A percentile compares a stretch with the other conserved stretches of the same genome.
Conservation (phyloP, 768 basidiomycete genomes). For the Boletellus ananiceps region DNA sequence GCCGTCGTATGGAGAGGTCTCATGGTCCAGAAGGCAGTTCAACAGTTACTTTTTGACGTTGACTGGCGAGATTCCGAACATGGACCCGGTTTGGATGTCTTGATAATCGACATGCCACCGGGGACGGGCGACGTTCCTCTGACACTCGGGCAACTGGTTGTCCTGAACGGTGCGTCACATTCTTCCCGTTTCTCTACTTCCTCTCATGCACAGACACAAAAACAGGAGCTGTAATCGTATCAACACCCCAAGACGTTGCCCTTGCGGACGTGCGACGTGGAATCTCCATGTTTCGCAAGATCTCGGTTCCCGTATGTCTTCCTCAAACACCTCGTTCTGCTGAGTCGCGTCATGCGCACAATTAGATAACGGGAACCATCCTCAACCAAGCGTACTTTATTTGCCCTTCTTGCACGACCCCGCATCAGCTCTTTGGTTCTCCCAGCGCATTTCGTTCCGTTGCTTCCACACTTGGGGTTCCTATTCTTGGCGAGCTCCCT, state of each 20-base stretch:
- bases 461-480: slow-evolving; percentile 51
- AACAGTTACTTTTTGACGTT: slow-evolving; percentile 93
- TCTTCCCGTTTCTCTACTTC: neutral
- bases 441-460: slow-evolving; percentile 58
- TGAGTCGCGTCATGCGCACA: neutral
- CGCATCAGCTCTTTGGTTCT: slow-evolving; percentile 68
- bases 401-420: slow-evolving; percentile 65
- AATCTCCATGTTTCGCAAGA: slow-evolving; percentile 86
- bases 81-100: slow-evolving; percentile 62
- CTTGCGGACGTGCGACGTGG: slow-evolving; percentile 90
- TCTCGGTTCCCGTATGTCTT: slow-evolving; percentile 72
- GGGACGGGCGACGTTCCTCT: slow-evolving; percentile 96
- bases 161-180: slow-evolving; percentile 65
- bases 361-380: slow-evolving; percentile 78
- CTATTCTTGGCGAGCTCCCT: slow-evolving; percentile 77
- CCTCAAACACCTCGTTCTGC: neutral
- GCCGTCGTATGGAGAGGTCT: slow-evolving; percentile 94
- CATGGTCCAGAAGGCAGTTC: slow-evolving; percentile 98
- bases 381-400: slow-evolving; percentile 86
- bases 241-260: slow-evolving; percentile 93
- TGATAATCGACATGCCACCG: slow-evolving; percentile 95
- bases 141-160: slow-evolving; percentile 82
- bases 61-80: slow-evolving; percentile 61
- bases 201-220: neutral
- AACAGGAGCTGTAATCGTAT: slow-evolving; percentile 86